Conservation (phyloP, 1,284 basidiomycete genomes). For the Sporisorium reilianum region DNA sequence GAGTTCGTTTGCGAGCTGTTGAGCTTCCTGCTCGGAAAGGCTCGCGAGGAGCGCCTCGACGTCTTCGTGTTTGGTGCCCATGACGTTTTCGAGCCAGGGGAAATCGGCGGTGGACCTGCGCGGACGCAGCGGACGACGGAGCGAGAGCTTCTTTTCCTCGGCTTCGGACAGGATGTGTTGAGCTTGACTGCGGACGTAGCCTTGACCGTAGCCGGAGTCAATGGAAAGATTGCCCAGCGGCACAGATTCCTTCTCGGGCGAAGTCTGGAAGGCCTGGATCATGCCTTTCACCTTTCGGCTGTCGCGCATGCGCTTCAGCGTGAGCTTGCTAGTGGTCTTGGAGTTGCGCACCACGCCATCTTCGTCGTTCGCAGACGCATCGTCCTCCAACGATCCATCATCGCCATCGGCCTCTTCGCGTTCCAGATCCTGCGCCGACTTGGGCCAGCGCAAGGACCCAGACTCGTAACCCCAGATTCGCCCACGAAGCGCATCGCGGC, state of each 20-base stretch:
- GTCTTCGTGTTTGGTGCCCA: slow-evolving; percentile 27
- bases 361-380: background rate
- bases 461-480: slow-evolving; percentile 58
- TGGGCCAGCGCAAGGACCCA: slow-evolving; percentile 45
- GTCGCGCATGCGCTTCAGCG: slow-evolving; percentile 61
- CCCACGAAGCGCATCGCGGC: slow-evolving; percentile 58
- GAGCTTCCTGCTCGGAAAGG: slow-evolving; percentile 45
- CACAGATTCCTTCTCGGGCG: slow-evolving; percentile 26
- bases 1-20: slow-evolving; percentile 50
- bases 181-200: slow-evolving; percentile 54
- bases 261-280: slow-evolving; percentile 58
- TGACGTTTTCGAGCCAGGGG: slow-evolving; percentile 27
- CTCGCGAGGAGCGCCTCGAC: slow-evolving; percentile 38
- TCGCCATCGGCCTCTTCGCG: slow-evolving; percentile 26
- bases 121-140: slow-evolving; percentile 33
- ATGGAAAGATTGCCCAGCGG: slow-evolving; percentile 20
- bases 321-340: slow-evolving; percentile 50
- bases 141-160: slow-evolving; percentile 45
- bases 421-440: slow-evolving; percentile 29
- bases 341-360: slow-evolving; percentile 31
- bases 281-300: slow-evolving; percentile 55
- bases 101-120: slow-evolving; percentile 48
- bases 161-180: slow-evolving; percentile 47
- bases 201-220: slow-evolving; percentile 43
- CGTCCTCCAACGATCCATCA: background rate